Evolutionary conservation across 768 basidiomycete species (phyloP).

Genomic region (Boletus patriciae): DNA sequence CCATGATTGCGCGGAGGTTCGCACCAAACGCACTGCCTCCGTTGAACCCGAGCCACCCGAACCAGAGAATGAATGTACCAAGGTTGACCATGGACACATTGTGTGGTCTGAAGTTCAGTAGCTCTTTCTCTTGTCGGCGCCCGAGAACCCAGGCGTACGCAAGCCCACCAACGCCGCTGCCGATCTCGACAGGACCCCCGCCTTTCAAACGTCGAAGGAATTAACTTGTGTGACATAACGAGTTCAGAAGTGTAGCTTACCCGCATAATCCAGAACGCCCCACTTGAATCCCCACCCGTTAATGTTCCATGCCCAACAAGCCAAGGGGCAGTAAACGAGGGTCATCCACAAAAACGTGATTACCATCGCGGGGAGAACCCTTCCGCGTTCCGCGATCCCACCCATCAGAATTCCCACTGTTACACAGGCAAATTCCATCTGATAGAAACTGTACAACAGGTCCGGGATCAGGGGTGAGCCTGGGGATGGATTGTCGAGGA

Average conservation of each 20-base stretch:
- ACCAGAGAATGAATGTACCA: constrained; percentile 85
- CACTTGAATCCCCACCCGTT: constrained; percentile 85
- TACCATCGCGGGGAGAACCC: constrained; percentile 78
- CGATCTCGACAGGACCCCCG: constrained; percentile 87
- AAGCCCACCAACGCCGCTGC: constrained; percentile 80
- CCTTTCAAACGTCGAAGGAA: constrained; percentile 39
- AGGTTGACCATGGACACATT: constrained; percentile 82
- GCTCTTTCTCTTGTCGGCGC: constrained; percentile 67
- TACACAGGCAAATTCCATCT: constrained; percentile 84
- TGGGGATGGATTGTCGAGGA: constrained; percentile 69
- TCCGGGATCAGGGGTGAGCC: constrained; percentile 82
- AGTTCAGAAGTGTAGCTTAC: constrained; percentile 36
- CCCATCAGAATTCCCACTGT: constrained; percentile 77
- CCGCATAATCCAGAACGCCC: constrained; percentile 88
- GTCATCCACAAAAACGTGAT: constrained; percentile 86
- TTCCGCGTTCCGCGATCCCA: constrained; percentile 83
- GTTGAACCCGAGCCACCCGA: constrained; percentile 90
- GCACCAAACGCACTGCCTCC: constrained; percentile 87
- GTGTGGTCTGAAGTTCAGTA: constrained; percentile 82
- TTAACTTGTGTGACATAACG: neutral
- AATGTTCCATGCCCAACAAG: constrained; percentile 79
- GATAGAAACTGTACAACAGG: constrained; percentile 82
- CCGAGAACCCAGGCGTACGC: constrained; percentile 89
- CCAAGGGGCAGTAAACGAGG: constrained; percentile 84
- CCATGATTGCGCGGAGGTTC: constrained; percentile 82